Base-by-base conservation (phyloP, 129 eudicot species). In the Erigeron canadensis region DNA sequence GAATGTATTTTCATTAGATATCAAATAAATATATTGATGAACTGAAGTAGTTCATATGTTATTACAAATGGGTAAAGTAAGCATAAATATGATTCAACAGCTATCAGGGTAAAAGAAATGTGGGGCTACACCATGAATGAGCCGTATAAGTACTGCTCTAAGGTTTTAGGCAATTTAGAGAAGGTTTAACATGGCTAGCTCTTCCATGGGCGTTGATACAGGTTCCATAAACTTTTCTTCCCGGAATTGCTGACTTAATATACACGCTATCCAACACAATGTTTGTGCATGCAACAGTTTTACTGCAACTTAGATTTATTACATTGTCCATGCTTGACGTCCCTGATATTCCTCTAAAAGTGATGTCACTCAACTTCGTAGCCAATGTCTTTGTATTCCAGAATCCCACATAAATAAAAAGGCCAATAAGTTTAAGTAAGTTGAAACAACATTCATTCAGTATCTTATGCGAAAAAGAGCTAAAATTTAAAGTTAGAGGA, bases 181-280 rank as follows among this genome's bases (percentile, higher is more conserved):
- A 83, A 76, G 95, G 95, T 72, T 59, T 74, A 17, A 86, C 78
- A 77, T 77, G 85, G 53, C 73, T 78, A 60, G 69, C 72, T 73
- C 34, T 83, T 75, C 96, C 96, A 50, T 80, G 80, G 21, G 96
- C 88, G 78, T 86, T 86, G 70, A 54, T 51, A 76, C 96, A 89
- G 19, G 28, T 60, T 6, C 83, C 86, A 69, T 67, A 65, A 46
- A 83, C 81, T 38, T 41, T 77, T 72, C 75, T 84, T 48, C 81
- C 87, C 7, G 82, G 91, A 50, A 67, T 70, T 0, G 80, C 17
- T 19, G 93, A 75, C 76, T 41, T 65, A 58, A 89, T 84, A 59
- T 84, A 78, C 53, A 86, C 89, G 10, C 76, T 74, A 51, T 84
- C 85, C 18, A 89, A 39, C 44, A 40, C 69, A 56, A 89, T 75